These are phyloP conservation scores for Grigorovia humatica DNA, from an alignment of 805 yeast species.

Conservation along the genomic window DNA sequence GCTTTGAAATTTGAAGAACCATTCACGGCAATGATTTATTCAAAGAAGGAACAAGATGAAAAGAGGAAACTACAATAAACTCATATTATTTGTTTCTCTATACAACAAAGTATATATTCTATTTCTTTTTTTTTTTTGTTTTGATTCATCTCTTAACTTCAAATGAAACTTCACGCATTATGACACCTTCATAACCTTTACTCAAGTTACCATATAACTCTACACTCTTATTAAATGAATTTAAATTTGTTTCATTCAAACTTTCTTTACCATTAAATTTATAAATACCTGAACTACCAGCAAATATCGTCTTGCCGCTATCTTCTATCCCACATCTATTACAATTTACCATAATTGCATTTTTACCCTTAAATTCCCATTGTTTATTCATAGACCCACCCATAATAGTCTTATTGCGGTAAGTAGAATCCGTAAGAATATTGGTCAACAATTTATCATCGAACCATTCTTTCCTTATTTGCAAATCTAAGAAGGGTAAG, in stretches of 20 bases:
- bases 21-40: slow-evolving; percentile 84
- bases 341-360: slow-evolving; percentile 40
- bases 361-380: slow-evolving; percentile 22
- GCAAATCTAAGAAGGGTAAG: slow-evolving; percentile 45
- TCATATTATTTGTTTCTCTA: too few relatives aligned
- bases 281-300: slow-evolving; percentile 56
- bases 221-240: slow-evolving; percentile 41
- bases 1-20: slow-evolving; percentile 93
- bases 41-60: slow-evolving; percentile 38
- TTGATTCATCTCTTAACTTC: slow-evolving; percentile 12
- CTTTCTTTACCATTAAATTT: slow-evolving; percentile 38
- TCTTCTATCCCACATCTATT: slow-evolving; percentile 77
- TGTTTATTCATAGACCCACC: slow-evolving; percentile 13
- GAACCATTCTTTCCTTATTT: slow-evolving; percentile 15
- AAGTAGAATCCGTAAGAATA: not conserved
- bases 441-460: not conserved
- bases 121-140: not conserved
- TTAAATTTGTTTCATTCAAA: slow-evolving; percentile 29
- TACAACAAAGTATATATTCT: not conserved
- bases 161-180: slow-evolving; percentile 48
- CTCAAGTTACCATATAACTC: slow-evolving; percentile 46
- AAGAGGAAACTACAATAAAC: slow-evolving; percentile 1
- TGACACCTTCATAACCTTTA: slow-evolving; percentile 54
- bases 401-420: slow-evolving; percentile 11
- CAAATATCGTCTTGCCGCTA: slow-evolving; percentile 36